A percentile compares a stretch with the other conserved stretches of the same genome.
These are phyloP conservation scores for Friedmanniomyces simplex DNA, from an alignment of 495 filamentous ascomycete species.

Conservation along the genomic window DNA sequence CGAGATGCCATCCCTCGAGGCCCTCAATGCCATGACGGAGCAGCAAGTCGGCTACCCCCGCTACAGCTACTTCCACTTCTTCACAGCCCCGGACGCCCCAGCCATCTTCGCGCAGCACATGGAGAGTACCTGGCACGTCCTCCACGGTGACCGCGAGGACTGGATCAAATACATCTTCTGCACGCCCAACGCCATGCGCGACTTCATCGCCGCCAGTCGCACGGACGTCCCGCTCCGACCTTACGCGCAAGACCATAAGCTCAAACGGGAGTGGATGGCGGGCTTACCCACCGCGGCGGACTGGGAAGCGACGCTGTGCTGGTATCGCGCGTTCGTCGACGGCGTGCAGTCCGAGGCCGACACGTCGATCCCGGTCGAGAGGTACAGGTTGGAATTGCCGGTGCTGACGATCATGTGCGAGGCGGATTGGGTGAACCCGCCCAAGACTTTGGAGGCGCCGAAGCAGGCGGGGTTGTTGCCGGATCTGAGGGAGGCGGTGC, in stretches of 20 bases:
- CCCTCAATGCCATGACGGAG: slow-evolving; percentile 2
- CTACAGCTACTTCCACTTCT: slow-evolving; percentile 16
- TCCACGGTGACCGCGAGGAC: slow-evolving; percentile 8
- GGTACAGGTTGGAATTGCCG: slow-evolving; percentile 3
- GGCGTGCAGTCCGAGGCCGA: slow-evolving; percentile 11
- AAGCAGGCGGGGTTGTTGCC: slow-evolving; percentile 12
- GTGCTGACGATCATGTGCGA: slow-evolving; percentile 7
- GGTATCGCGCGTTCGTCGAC: slow-evolving; percentile 11
- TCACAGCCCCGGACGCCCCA: slow-evolving; percentile 7
- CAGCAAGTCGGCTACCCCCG: slow-evolving; percentile 9
- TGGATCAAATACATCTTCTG: slow-evolving; percentile 13
- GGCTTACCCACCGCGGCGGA: not conserved
- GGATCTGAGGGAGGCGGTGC: slow-evolving; percentile 1
- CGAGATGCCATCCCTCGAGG: not conserved
- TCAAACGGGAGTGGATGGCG: slow-evolving; percentile 4
- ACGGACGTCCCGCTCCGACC: slow-evolving; percentile 1
- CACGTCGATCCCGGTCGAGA: slow-evolving; percentile 4
- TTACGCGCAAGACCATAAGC: slow-evolving; percentile 6
- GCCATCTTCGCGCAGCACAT: slow-evolving; percentile 1
- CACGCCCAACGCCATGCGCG: not conserved
- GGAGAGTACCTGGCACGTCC: slow-evolving; percentile 11
- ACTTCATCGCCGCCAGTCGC: not conserved
- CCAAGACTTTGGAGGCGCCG: slow-evolving; percentile 2
- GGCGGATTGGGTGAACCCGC: slow-evolving; percentile 9
- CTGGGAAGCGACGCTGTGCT: slow-evolving; percentile 10